phyloP scores from a whole-genome alignment of 306 rosid species.

The Coriaria nepalensis region DNA sequence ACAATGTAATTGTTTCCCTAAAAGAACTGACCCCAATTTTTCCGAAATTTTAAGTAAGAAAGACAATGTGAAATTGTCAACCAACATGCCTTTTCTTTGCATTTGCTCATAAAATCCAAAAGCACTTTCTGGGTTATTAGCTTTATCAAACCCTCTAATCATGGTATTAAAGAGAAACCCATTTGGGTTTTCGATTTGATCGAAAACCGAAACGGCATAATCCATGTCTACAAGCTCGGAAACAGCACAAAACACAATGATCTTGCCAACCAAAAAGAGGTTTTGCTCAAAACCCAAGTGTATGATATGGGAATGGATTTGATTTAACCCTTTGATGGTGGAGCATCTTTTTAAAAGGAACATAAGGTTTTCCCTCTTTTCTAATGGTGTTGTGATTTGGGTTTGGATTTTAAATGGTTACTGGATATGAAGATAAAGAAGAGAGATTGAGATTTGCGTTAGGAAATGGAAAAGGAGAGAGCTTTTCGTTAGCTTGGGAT shows the following conservation, averaged over 20 bases:
- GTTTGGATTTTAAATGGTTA: neutral
- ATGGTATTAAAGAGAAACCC: constrained; percentile 57
- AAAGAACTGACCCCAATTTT: constrained; percentile 18
- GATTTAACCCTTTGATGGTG: constrained; percentile 34
- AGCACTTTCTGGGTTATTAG: constrained; percentile 23
- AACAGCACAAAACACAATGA: constrained; percentile 36
- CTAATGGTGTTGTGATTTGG: constrained; percentile 17
- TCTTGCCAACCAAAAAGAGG: constrained; percentile 40
- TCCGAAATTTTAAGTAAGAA: constrained; percentile 47
- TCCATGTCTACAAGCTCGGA: constrained; percentile 31
- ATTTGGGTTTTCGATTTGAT: constrained; percentile 37
- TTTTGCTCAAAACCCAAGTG: constrained; percentile 32
- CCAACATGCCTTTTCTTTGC: constrained; percentile 15
- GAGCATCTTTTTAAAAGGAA: constrained; percentile 42
- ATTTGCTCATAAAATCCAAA: constrained; percentile 37
- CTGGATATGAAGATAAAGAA: constrained; percentile 3
- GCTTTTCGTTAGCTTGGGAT: constrained; percentile 7
- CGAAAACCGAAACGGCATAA: constrained; percentile 39
- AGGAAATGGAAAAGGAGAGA: neutral
- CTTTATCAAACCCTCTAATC: constrained; percentile 59
- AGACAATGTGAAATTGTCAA: constrained; percentile 54
- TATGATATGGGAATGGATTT: constrained; percentile 34
- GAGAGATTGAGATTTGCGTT: constrained; percentile 2
- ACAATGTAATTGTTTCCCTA: constrained; percentile 52
- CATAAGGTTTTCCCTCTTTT: constrained; percentile 28